Evolutionary conservation across 1,284 basidiomycete genomes (phyloP), one percentile per base, ranked within the genome.

Genomic region (Marasmius sp.): DNA sequence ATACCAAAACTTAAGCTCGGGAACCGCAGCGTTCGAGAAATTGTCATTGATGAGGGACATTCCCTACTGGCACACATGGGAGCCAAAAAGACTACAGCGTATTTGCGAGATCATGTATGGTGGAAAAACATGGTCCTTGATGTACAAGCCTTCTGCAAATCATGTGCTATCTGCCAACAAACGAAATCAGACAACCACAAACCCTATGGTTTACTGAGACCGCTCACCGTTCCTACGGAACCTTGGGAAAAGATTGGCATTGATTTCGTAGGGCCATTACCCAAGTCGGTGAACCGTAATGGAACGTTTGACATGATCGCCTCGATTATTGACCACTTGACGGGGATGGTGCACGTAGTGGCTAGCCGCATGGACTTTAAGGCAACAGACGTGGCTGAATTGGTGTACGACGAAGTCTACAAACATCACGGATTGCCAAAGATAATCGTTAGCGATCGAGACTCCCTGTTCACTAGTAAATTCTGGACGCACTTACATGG

Each of bases 251-350:
- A 66, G 0, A 74, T 77, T 0, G 72, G 70, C 0, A 72, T 78
- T 18, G 76, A 78, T 59, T 78, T 78, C 52, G 71, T 79, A 1
- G 74, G 76, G 3, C 76, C 74, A 0, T 61, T 80, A 10, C 76
- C 72, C 0, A 54, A 65, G 6, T 75, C 74, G 0, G 58, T 62
- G 20, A 70, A 65, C 36, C 53, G 67, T 18, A 36, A 74, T 55
- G 70, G 71, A 1, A 58, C 64, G 2, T 76, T 9, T 58, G 72
- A 78, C 58, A 61, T 65, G 38, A 67, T 75, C 0, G 68, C 69
- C 0, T 71, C 76, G 0, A 64, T 79, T 0, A 75, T 79, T 14
- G 69, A 74, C 62, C 69, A 72, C 5, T 63, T 79, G 1, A 73
- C 74, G 0, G 67, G 64, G 1, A 72, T 74, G 68, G 71, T 72